Percentiles rank a stretch among this genome's conserved stretches.
phyloP scores from a whole-genome alignment of 345 rosid species.

The Eucalyptus marginata region DNA sequence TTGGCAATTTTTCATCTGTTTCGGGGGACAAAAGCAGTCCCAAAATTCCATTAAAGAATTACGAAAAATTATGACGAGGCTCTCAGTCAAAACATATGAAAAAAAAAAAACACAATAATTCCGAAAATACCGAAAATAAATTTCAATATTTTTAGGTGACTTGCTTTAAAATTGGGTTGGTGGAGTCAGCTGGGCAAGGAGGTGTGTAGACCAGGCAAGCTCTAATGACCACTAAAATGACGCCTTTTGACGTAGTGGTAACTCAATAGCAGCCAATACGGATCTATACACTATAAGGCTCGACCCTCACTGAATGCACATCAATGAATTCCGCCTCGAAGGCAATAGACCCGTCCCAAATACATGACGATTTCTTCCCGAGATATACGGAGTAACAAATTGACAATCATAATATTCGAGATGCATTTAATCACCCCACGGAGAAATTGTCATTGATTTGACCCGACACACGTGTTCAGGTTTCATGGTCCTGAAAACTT shows the following conservation, averaged over 20 bases:
- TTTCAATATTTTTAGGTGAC: background rate
- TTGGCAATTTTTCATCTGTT: background rate
- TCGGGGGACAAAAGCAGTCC: background rate
- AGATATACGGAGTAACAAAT: background rate
- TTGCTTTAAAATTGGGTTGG: background rate
- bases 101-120: too few relatives aligned
- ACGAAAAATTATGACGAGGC: background rate
- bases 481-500: background rate
- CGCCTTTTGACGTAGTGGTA: background rate
- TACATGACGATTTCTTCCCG: background rate
- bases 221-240: background rate
- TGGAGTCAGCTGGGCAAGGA: background rate
- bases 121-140: background rate
- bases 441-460: background rate
- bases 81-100: background rate
- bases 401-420: accelerated
- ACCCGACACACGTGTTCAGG: background rate
- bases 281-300: background rate
- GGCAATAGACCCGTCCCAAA: background rate
- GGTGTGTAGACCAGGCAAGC: background rate
- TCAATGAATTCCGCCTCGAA: background rate
- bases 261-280: background rate
- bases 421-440: background rate
- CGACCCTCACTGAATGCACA: background rate
- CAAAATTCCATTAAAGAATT: background rate